Evolutionary conservation across 495 filamentous ascomycete genomes (phyloP).

Genomic region (Cercophora newfieldiana): DNA sequence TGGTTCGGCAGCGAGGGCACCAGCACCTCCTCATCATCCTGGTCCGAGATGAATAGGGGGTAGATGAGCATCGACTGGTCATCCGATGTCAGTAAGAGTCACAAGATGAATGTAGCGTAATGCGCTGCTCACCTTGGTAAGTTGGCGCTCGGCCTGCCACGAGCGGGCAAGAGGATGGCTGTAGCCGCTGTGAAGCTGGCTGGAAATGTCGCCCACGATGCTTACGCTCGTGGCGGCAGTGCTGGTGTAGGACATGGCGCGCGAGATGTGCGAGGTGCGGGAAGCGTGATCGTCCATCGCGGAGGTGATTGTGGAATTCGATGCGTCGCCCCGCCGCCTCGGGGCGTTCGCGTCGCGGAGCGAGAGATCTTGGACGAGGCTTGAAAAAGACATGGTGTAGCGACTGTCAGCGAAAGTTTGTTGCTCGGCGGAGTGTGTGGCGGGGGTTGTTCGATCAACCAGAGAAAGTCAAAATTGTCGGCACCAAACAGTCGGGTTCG

Average conservation of each 20-base stretch:
- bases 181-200: conserved; percentile 93
- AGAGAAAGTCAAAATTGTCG: neutral
- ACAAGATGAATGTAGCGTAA: neutral
- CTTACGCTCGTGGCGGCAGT: conserved; percentile 92
- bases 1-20: conserved; percentile 90
- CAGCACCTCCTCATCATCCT: conserved; percentile 84
- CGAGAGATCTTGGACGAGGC: conserved; percentile 81
- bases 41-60: conserved; percentile 93
- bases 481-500: neutral
- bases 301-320: conserved; percentile 37
- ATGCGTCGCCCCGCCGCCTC: conserved; percentile 43
- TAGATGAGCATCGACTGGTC: conserved; percentile 94
- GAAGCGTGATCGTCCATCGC: conserved; percentile 58
- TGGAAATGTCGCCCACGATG: conserved; percentile 89
- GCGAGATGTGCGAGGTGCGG: conserved; percentile 65
- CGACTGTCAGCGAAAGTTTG: neutral
- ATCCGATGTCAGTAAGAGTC: conserved; percentile 15
- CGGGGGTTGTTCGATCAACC: neutral
- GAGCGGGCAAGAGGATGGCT: conserved; percentile 84
- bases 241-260: conserved; percentile 76
- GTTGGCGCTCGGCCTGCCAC: conserved; percentile 95
- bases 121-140: conserved; percentile 74
- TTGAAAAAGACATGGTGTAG: conserved; percentile 81
- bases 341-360: conserved; percentile 56
- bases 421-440: neutral